Percentiles rank a stretch among this genome's conserved stretches.
Evolutionary conservation across 2,329 filamentous ascomycete genomes (phyloP).

Genomic region (Trichoderma breve): DNA sequence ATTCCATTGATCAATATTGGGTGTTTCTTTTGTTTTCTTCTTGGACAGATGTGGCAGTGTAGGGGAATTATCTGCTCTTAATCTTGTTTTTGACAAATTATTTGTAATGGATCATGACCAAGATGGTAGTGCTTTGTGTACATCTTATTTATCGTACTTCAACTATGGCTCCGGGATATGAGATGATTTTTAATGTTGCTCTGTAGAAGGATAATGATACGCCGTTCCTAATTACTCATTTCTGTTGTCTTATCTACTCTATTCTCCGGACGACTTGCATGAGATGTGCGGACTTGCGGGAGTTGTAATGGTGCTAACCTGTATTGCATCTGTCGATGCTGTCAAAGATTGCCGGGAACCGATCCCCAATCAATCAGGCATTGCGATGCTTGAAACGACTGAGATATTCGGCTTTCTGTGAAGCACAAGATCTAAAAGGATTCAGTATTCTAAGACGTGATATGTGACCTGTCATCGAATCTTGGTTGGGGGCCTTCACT

Average conservation of each 20-base stretch:
- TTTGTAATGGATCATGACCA: neutral
- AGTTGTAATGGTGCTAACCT: neutral
- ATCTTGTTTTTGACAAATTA: neutral
- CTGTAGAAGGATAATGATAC: neutral
- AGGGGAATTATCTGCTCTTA: neutral
- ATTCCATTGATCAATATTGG: neutral
- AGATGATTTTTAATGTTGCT: neutral
- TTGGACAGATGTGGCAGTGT: neutral
- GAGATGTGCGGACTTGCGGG: neutral
- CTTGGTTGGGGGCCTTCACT: neutral
- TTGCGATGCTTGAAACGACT: neutral
- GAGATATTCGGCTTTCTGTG: neutral
- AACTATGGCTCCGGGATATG: neutral
- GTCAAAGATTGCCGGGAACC: neutral
- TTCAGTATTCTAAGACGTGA: neutral
- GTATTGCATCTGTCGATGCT: neutral
- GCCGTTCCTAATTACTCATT: neutral
- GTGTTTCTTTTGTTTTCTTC: neutral
- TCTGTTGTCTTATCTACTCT: neutral
- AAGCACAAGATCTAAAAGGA: neutral
- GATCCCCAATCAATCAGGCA: neutral
- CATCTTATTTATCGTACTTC: neutral
- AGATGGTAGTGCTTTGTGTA: neutral
- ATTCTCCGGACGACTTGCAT: accelerated
- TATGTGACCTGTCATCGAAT: neutral